Base-by-base conservation (phyloP, 2,329 filamentous ascomycete genomes). In the Diaporthe citri region DNA sequence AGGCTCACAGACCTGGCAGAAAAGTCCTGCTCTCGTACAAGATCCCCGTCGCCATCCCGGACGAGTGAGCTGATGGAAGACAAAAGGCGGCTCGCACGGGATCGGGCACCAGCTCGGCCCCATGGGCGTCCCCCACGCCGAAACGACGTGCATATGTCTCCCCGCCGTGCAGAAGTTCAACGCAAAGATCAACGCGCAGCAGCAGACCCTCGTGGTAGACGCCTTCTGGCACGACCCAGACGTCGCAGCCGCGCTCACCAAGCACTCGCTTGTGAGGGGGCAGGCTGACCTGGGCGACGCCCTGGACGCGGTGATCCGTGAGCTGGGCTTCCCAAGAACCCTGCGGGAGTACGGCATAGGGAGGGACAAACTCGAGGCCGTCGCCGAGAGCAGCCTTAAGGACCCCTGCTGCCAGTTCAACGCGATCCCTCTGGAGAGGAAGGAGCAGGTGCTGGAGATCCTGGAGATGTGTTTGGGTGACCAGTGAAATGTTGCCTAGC, bases 81-180 rank as follows among this genome's bases (percentile, higher is more conserved):
- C 2, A 20, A 41, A 39, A 73, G 72, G 72, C 60, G 72, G 72
- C 0, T 83, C 81, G 57, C 85, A 86, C 77, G 84, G 80, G 2
- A 86, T 86, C 59, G 85, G 85, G 22, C 84, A 86, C 77, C 85
- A 86, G 74, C 77, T 88, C 69, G 83, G 81, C 20, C 73, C 59
- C 3, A 71, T 74, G n/a, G 66, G 71, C 2, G 75, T 77, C 7
- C 75, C 82, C 83, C 41, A 86, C 83, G 15, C 87, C 56, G 88
- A 89, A 79, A 90, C 89, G 36, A 89, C 86, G 72, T 90, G 88
- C 79, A 85, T 90, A 43, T 81, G 90, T 67, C 81, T 89, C 4
- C 88, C 89, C 0, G 85, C 87, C 0, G 88, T 90, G 7, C 86
- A 86, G 77, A 88, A 87, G 77, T 90, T 83, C 78, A 90, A 90